Evolutionary conservation across 352 stramenopile genomes (phyloP).

Genomic region (Phytopythium helicoides): DNA sequence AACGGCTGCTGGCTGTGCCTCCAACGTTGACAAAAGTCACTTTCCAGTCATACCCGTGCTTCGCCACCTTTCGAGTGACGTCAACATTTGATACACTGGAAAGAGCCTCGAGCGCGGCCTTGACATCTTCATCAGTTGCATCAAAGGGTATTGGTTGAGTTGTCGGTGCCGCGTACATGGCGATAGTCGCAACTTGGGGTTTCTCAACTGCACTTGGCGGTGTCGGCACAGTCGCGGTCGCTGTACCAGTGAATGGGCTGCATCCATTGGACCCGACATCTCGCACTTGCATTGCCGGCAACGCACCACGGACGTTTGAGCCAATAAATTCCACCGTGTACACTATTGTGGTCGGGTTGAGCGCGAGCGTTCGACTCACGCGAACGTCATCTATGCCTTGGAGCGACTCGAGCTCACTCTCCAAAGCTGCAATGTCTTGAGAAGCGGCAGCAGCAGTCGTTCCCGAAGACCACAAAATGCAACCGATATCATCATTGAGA

Average conservation of each 20-base stretch:
- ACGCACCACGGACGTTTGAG: conserved; percentile 82
- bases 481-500: conserved; percentile 76
- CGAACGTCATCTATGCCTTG: conserved; percentile 72
- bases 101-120: conserved; percentile 91
- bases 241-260: conserved; percentile 49
- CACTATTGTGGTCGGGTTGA: conserved; percentile 51
- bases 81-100: conserved; percentile 87
- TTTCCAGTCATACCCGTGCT: conserved; percentile 90
- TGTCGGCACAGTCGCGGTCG: conserved; percentile 10
- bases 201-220: conserved; percentile 29
- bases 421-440: conserved; percentile 48
- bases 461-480: conserved; percentile 74
- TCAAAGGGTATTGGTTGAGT: conserved; percentile 90
- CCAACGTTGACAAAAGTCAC: conserved; percentile 90
- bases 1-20: conserved; percentile 14
- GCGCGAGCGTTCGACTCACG: conserved; percentile 47
- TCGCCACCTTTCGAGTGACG: conserved; percentile 76
- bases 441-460: conserved; percentile 25
- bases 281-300: conserved; percentile 82
- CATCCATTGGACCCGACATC: conserved; percentile 93
- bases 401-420: conserved; percentile 67
- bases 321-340: conserved; percentile 94
- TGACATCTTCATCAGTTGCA: conserved; percentile 88
- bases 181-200: conserved; percentile 56
- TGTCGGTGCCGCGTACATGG: conserved; percentile 90